Evolutionary conservation across 768 basidiomycete species (phyloP).

Genomic region (Gloeostereum incarnatum): DNA sequence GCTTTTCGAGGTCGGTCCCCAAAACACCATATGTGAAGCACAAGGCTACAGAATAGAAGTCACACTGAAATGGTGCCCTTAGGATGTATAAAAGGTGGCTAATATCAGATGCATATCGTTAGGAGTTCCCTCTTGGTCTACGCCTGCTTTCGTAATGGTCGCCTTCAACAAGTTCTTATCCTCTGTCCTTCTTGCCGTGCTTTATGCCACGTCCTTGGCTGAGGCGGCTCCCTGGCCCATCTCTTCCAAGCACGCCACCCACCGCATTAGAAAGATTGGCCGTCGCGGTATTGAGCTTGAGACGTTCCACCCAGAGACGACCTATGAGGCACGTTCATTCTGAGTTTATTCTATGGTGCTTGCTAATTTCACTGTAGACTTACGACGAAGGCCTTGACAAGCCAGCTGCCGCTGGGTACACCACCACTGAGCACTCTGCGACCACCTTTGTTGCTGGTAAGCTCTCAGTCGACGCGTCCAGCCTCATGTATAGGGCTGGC

Average conservation of each 20-base stretch:
- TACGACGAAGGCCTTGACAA: neutral
- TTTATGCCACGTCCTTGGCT: neutral
- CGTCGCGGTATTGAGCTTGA: slow-evolving; percentile 10
- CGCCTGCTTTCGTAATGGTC: neutral
- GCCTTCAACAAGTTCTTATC: neutral
- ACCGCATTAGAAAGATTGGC: slow-evolving; percentile 9
- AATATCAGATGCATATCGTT: too few relatives aligned
- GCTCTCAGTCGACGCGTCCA: slow-evolving; percentile 2
- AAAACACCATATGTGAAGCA: too few relatives aligned
- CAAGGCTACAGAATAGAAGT: too few relatives aligned
- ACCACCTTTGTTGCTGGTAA: slow-evolving; percentile 6
- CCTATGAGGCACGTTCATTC: slow-evolving; percentile 11
- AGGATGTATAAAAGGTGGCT: too few relatives aligned
- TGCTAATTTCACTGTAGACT: neutral
- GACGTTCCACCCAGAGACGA: slow-evolving; percentile 11
- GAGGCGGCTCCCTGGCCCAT: slow-evolving; percentile 3
- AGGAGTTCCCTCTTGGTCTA: too few relatives aligned
- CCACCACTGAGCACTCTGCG: neutral
- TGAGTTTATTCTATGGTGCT: slow-evolving; percentile 4
- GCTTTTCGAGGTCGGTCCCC: too few relatives aligned
- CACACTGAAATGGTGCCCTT: too few relatives aligned
- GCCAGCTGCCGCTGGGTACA: neutral
- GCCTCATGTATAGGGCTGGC: slow-evolving; percentile 5
- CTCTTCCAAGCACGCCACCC: slow-evolving; percentile 11
- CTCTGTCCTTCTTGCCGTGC: neutral